Base-by-base conservation (phyloP, 495 filamentous ascomycete species). In the Talaromyces proteolyticus region DNA sequence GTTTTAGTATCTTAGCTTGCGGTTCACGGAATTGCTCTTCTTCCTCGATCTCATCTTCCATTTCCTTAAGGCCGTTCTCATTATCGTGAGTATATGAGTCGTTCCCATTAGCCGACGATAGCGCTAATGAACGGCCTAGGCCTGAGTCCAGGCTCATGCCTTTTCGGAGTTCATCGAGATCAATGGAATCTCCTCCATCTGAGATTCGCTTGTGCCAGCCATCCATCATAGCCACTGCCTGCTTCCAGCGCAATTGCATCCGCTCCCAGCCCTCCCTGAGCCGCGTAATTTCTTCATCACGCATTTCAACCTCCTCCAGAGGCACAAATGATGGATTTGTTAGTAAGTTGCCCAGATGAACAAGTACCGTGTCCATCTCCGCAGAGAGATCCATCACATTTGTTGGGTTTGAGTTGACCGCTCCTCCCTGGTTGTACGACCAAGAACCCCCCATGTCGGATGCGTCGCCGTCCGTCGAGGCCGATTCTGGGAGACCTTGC, bases 261-360 rank as follows among this genome's bases (percentile, higher is more conserved):
- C 84, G 89, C 63, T 91, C 88, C 82, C 91, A 94, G 19, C 89
- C 88, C 49, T 86, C 80, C 22, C 87, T 82, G 11, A 97, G 69
- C 52, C 86, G 72, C 18, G 77, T 73, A 51, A 98, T 96, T 58
- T 95, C 91, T 39, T 94, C 87, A 51, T 98, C 92, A 23, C 92
- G 80, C 16, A 91, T 71, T 52, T 91, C 88, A 6, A 96, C 88
- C 63, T 96, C 85, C 60, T 97, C 94, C n/a, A 98, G 76, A 0
- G 93, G 88, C 24, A 96, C 93, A 65, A 97, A 98, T 7, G 88
- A 92, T 4, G 93, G 93, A 54, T 96, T 96, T 10, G 91, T 95
- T 22, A 98, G 73, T 29, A 98, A 74, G 3, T 76, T 87, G 53
- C 84, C 79, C 42, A 97, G 73, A 54, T 93, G 88, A 44, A 86